A percentile compares a stretch with the other conserved stretches of the same genome.
Evolutionary conservation across 2,329 filamentous ascomycete species (phyloP).

Genomic region (Myriosclerotinia duriaeana): DNA sequence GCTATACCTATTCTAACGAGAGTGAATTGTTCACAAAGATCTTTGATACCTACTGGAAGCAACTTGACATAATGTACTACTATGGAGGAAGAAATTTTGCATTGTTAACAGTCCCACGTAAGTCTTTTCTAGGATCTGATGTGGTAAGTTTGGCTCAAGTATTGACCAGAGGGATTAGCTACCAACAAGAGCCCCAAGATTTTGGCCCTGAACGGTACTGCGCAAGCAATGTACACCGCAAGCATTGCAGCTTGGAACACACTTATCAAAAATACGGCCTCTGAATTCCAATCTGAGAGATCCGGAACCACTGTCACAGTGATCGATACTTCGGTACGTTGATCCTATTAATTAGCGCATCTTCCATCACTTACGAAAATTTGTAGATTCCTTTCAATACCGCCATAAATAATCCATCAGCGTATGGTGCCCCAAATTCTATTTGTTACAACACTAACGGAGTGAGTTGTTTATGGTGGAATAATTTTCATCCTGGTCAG

Average conservation of each 20-base stretch:
- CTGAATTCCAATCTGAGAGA: constrained; percentile 17
- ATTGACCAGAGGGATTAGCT: neutral
- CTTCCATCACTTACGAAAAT: neutral
- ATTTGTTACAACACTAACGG: constrained; percentile 25
- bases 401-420: constrained; percentile 22
- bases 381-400: constrained; percentile 7
- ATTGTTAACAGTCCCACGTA: constrained; percentile 49
- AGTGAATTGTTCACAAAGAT: neutral
- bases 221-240: neutral
- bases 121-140: neutral
- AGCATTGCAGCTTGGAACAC: constrained; percentile 17
- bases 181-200: constrained; percentile 4
- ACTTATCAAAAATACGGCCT: neutral
- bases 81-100: constrained; percentile 50
- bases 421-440: constrained; percentile 22
- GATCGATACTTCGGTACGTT: constrained; percentile 18
- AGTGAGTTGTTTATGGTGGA: constrained; percentile 26
- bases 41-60: constrained; percentile 17
- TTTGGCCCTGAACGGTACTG: neutral
- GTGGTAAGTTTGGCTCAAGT: neutral
- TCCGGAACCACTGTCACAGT: constrained; percentile 14
- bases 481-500: constrained; percentile 26
- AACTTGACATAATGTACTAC: constrained; percentile 42
- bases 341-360: neutral
- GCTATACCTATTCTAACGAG: neutral